phyloP scores from a whole-genome alignment of 139 green algal species.

The Zygnema cylindricum region DNA sequence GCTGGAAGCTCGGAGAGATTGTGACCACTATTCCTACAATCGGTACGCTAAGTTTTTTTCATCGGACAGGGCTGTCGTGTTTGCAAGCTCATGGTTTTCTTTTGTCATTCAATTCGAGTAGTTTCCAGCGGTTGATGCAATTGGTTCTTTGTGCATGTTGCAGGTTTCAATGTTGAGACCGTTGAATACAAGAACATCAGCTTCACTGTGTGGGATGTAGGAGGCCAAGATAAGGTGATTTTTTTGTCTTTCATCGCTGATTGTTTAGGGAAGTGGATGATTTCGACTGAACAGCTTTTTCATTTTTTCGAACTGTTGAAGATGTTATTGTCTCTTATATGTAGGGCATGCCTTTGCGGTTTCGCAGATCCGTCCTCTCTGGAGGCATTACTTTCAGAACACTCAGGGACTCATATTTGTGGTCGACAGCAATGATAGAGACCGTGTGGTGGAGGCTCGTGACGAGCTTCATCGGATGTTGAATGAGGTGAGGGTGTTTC shows the following conservation, averaged over 20 bases:
- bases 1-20: constrained; percentile 96
- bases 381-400: constrained; percentile 99
- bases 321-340: neutral
- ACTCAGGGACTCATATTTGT: constrained; percentile 99
- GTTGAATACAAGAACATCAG: constrained; percentile 96
- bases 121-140: too few species aligned
- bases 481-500: constrained; percentile 90
- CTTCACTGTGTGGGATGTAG: constrained; percentile 82
- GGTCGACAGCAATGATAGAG: constrained; percentile 96
- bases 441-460: constrained; percentile 91
- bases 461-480: constrained; percentile 99
- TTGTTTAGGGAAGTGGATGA: too few species aligned
- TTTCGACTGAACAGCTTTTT: too few species aligned
- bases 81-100: neutral
- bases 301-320: neutral
- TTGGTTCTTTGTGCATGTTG: neutral
- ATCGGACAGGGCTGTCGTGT: neutral
- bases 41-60: constrained; percentile 71
- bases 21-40: constrained; percentile 92
- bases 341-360: neutral
- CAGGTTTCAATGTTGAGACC: constrained; percentile 93
- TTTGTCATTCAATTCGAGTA: too few species aligned
- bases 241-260: neutral
- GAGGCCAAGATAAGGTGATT: constrained; percentile 90
- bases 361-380: constrained; percentile 84